Conservation (phyloP, 2,329 filamentous ascomycete species). For the Drechmeria coniospora region DNA sequence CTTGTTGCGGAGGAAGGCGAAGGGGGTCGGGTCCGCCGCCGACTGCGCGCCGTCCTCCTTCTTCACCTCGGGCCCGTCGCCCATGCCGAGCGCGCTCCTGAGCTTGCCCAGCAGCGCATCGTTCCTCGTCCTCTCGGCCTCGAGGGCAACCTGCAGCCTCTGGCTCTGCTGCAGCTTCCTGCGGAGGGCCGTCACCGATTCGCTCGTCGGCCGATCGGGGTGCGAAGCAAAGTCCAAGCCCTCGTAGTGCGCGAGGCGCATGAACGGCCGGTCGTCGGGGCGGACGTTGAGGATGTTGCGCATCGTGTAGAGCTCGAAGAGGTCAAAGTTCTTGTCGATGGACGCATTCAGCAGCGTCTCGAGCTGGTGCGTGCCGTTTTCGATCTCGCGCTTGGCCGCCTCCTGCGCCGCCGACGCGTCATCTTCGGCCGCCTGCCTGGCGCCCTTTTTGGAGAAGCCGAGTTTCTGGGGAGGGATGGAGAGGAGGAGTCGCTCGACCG, state of each 20-base stretch:
- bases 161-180: slow-evolving; percentile 65
- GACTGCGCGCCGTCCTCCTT: slow-evolving; percentile 1
- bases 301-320: slow-evolving; percentile 79
- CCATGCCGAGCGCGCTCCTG: slow-evolving; percentile 24
- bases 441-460: slow-evolving; percentile 50
- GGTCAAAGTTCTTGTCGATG: slow-evolving; percentile 75
- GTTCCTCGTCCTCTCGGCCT: slow-evolving; percentile 57
- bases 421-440: slow-evolving; percentile 10
- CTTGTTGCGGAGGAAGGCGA: slow-evolving; percentile 43
- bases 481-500: slow-evolving; percentile 70
- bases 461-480: slow-evolving; percentile 58
- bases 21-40: slow-evolving; percentile 10
- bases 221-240: slow-evolving; percentile 33
- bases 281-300: slow-evolving; percentile 63
- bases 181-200: slow-evolving; percentile 56
- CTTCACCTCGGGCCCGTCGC: slow-evolving; percentile 7
- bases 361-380: slow-evolving; percentile 72
- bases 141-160: slow-evolving; percentile 54
- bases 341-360: slow-evolving; percentile 69
- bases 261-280: slow-evolving; percentile 59
- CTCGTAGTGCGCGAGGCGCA: slow-evolving; percentile 75
- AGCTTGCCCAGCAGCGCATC: slow-evolving; percentile 53
- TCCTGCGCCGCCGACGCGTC: slow-evolving; percentile 18
- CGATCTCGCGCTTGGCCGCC: slow-evolving; percentile 51
- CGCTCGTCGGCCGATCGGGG: slow-evolving; percentile 36